Evolutionary conservation across 306 rosid species (phyloP).

Genomic region (Echinosophora koreensis): DNA sequence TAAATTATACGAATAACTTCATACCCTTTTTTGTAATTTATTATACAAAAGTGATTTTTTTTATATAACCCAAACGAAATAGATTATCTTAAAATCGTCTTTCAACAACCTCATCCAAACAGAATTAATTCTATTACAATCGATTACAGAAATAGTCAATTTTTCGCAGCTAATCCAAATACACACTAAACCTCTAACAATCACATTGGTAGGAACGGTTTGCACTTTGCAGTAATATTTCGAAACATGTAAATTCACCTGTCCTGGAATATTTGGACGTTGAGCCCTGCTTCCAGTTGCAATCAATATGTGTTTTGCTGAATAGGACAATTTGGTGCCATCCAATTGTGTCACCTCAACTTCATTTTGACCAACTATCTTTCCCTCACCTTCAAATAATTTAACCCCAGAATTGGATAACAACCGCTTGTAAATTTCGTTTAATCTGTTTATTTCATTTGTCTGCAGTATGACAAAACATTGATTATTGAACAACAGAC

Average conservation of each 20-base stretch:
- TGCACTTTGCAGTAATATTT: constrained; percentile 36
- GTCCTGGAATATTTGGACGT: constrained; percentile 81
- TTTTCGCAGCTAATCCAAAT: too few species aligned
- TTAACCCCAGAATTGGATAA: constrained; percentile 87
- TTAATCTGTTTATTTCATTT: constrained; percentile 85
- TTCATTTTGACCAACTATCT: constrained; percentile 84
- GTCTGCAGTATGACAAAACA: constrained; percentile 65
- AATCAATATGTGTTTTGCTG: constrained; percentile 92
- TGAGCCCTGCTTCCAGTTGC: constrained; percentile 96
- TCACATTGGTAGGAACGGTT: constrained; percentile 5
- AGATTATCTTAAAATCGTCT: too few species aligned
- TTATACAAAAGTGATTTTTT: too few species aligned
- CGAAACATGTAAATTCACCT: constrained; percentile 61
- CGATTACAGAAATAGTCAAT: too few species aligned
- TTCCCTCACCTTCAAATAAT: constrained; percentile 94
- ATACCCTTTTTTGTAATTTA: too few species aligned
- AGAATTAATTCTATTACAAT: too few species aligned
- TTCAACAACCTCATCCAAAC: too few species aligned
- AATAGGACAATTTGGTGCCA: constrained; percentile 90
- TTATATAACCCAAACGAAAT: too few species aligned
- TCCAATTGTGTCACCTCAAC: constrained; percentile 97
- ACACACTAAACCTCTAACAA: not conserved
- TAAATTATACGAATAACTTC: too few species aligned
- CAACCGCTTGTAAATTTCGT: constrained; percentile 93
- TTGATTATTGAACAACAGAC: not conserved